These are phyloP conservation scores for Clavulina sp. DNA, from an alignment of 768 basidiomycete genomes.

Conservation along the genomic window DNA sequence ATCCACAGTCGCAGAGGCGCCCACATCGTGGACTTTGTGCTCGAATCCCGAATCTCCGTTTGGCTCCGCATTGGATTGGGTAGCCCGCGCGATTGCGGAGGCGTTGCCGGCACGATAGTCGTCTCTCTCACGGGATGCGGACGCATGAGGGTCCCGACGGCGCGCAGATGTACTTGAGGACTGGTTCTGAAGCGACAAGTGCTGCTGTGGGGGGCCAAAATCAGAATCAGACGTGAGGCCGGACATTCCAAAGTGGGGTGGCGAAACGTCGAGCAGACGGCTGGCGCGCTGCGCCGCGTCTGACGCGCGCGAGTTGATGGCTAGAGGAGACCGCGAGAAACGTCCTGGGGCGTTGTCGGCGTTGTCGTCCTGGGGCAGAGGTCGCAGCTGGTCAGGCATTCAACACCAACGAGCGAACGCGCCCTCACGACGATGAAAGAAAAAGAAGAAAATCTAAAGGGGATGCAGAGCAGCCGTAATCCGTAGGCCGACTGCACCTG, in stretches of 20 bases:
- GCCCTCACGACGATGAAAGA: too few species aligned
- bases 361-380: too few species aligned
- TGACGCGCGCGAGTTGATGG: too few species aligned
- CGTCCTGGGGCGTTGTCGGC: too few species aligned
- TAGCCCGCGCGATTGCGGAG: background rate
- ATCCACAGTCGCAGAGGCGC: background rate
- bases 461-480: too few species aligned
- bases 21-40: background rate
- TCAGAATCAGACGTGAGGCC: background rate
- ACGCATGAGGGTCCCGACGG: background rate
- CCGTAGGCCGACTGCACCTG: too few species aligned
- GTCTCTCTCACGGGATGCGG: background rate
- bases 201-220: background rate
- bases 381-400: too few species aligned
- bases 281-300: slow-evolving; percentile 1
- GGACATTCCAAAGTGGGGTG: background rate
- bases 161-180: background rate
- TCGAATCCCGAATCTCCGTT: background rate
- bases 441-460: too few species aligned
- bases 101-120: background rate
- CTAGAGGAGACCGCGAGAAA: too few species aligned
- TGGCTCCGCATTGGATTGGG: background rate
- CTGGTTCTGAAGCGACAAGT: background rate
- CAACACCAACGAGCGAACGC: too few species aligned
- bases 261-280: slow-evolving; percentile 1